Conservation (phyloP, 148 eudicot genomes). For the Rhododendron molle region DNA sequence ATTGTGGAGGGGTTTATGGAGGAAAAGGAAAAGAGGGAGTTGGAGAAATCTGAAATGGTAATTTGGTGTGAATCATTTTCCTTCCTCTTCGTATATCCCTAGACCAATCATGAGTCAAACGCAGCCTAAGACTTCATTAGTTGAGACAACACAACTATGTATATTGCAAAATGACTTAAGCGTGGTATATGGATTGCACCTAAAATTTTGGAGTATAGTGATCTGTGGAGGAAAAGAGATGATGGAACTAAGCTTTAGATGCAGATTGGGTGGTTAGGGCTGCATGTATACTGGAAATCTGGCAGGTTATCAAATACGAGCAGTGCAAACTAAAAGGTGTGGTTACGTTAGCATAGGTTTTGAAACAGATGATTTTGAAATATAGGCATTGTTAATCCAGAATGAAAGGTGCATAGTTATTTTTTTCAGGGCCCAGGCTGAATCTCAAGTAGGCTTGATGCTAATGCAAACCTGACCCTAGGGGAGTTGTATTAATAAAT, state of each 20-base stretch:
- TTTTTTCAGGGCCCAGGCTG: neutral
- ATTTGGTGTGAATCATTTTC: neutral
- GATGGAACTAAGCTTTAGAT: neutral
- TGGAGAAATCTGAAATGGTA: neutral
- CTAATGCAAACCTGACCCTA: neutral
- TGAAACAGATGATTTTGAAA: neutral
- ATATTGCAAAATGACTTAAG: neutral
- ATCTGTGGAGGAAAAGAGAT: neutral
- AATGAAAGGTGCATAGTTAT: neutral
- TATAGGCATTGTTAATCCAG: neutral
- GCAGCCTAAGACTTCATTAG: neutral
- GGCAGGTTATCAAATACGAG: neutral
- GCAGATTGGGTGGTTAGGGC: neutral
- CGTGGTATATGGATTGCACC: neutral
- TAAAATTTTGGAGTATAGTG: neutral
- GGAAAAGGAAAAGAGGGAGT: neutral
- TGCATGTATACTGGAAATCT: neutral
- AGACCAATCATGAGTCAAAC: neutral
- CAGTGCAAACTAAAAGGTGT: neutral
- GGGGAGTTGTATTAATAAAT: neutral
- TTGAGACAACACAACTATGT: neutral
- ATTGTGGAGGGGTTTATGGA: neutral
- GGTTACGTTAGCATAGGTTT: neutral
- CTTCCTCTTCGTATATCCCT: neutral
- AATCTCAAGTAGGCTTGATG: neutral